Conservation (phyloP, 1,139 yeast species). For the Candida pseudocylindracea region DNA sequence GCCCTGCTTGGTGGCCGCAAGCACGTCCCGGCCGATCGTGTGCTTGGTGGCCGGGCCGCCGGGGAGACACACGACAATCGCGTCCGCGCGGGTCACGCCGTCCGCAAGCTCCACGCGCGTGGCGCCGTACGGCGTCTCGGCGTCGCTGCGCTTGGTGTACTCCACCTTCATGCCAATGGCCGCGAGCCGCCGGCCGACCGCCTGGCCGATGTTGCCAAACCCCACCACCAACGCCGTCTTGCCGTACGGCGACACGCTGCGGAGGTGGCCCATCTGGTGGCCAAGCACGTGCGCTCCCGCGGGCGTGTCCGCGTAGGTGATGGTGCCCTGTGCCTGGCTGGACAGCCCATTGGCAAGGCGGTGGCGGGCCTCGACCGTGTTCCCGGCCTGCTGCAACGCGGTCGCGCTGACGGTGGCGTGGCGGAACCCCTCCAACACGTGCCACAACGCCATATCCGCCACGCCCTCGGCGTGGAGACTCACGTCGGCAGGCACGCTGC, state of each 20-base stretch:
- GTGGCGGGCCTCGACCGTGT: constrained; percentile 20
- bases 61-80: constrained; percentile 49
- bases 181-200: constrained; percentile 32
- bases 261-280: constrained; percentile 14
- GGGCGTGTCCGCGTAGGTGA: constrained; percentile 7
- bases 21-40: constrained; percentile 24
- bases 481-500: constrained; percentile 42
- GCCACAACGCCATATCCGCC: constrained; percentile 50
- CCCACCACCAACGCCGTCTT: constrained; percentile 52
- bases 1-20: constrained; percentile 24
- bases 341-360: constrained; percentile 10
- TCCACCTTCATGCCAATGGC: constrained; percentile 45
- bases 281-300: constrained; percentile 8
- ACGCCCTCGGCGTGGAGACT: constrained; percentile 35
- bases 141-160: constrained; percentile 33
- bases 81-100: constrained; percentile 20
- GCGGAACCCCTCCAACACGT: constrained; percentile 40
- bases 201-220: constrained; percentile 56
- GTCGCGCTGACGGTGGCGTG: constrained; percentile 23
- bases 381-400: constrained; percentile 6
- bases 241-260: constrained; percentile 25
- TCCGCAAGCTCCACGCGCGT: constrained; percentile 6
- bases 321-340: neutral
- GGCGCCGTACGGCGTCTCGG: constrained; percentile 18
- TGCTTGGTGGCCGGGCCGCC: constrained; percentile 34